Evolutionary conservation across 805 yeast species (phyloP).

Genomic region (Suhomyces prunicola): DNA sequence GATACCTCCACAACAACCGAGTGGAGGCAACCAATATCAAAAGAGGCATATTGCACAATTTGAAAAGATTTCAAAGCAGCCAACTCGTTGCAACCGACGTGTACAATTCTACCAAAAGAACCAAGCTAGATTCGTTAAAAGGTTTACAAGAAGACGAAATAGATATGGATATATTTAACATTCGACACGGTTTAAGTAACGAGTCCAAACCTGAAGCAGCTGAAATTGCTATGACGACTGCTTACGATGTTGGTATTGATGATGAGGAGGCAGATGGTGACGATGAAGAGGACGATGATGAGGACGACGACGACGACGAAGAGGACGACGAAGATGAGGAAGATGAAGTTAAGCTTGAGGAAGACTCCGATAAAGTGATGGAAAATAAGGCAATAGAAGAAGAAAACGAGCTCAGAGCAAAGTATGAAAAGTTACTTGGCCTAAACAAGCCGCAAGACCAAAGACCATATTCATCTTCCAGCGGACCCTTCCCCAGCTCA

Average conservation of each 20-base stretch:
- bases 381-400: conserved; percentile 7
- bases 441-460: conserved; percentile 1
- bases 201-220: background rate
- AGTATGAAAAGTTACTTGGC: conserved; percentile 7
- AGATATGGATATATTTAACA: conserved; percentile 19
- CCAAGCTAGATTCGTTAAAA: conserved; percentile 14
- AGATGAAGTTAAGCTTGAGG: conserved; percentile 1
- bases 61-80: background rate
- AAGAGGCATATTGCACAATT: conserved; percentile 9
- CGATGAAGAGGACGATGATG: conserved; percentile 6
- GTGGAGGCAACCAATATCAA: conserved; percentile 33
- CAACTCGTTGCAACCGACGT: conserved; percentile 2
- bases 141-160: conserved; percentile 25
- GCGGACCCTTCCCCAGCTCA: background rate
- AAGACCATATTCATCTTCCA: background rate
- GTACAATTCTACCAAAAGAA: conserved; percentile 1
- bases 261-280: conserved; percentile 3
- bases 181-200: conserved; percentile 10
- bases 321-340: conserved; percentile 10
- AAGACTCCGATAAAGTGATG: background rate
- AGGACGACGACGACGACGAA: conserved; percentile 4
- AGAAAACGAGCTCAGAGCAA: conserved; percentile 2
- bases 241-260: background rate
- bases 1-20: conserved; percentile 25
- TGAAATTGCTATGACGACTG: background rate